These are phyloP conservation scores for Sisymbrium altissimum DNA, from an alignment of 345 rosid genomes.

Conservation along the genomic window DNA sequence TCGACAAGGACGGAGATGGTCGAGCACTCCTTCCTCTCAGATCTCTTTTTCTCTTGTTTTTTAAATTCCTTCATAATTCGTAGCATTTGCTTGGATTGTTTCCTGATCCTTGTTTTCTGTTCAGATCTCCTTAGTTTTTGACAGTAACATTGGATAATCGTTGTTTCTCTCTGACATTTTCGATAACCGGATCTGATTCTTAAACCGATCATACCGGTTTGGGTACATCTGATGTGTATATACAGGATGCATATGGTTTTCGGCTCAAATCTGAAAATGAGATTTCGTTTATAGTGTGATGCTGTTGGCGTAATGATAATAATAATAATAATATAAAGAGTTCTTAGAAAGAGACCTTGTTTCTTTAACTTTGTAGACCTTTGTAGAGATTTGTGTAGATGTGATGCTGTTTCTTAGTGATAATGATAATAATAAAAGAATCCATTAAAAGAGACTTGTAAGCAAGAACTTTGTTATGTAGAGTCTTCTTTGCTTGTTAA, in stretches of 20 bases:
- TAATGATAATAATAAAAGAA: too few relatives aligned
- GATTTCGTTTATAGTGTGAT: background rate
- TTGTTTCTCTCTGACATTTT: too few relatives aligned
- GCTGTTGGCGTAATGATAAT: too few relatives aligned
- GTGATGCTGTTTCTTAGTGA: background rate
- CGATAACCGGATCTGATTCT: background rate
- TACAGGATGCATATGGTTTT: too few relatives aligned
- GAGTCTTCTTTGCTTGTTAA: too few relatives aligned
- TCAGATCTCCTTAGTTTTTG: background rate
- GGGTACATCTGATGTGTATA: background rate
- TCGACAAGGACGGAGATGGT: constrained; percentile 56
- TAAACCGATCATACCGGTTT: background rate
- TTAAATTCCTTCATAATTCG: background rate
- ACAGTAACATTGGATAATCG: background rate
- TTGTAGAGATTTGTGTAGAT: too few relatives aligned
- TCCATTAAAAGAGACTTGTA: too few relatives aligned
- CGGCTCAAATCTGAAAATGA: background rate
- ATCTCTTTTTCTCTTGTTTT: background rate
- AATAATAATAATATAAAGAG: too few relatives aligned
- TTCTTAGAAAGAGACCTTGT: too few relatives aligned
- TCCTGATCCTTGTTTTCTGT: background rate
- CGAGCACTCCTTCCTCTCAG: constrained; percentile 24
- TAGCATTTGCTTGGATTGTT: background rate
- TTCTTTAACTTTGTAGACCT: too few relatives aligned
- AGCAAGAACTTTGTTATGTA: too few relatives aligned